Percentiles rank a stretch among this genome's conserved stretches.
These are phyloP conservation scores for Chlorella ohadii DNA, from an alignment of 139 green algal species.

Conservation along the genomic window DNA sequence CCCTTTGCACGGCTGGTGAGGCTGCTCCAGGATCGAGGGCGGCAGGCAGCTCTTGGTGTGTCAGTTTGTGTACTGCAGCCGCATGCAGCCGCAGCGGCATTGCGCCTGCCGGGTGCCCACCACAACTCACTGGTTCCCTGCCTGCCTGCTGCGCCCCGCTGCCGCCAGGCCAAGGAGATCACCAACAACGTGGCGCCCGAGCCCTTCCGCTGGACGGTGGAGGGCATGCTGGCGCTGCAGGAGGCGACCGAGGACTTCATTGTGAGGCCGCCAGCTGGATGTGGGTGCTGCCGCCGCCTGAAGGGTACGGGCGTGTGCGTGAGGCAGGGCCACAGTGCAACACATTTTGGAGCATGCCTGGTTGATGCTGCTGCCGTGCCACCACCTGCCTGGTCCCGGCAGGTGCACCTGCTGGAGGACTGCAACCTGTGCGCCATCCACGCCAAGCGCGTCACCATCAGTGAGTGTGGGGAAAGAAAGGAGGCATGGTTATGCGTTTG, in stretches of 20 bases:
- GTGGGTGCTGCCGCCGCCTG: too few relatives aligned
- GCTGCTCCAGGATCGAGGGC: not conserved
- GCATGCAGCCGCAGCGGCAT: too few relatives aligned
- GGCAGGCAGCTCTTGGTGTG: too few relatives aligned
- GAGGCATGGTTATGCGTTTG: not conserved
- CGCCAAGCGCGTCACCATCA: constrained; percentile 94
- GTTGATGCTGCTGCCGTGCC: too few relatives aligned
- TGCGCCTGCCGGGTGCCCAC: too few relatives aligned
- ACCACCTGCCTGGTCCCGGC: not conserved
- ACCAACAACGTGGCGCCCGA: constrained; percentile 91
- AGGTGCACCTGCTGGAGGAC: constrained; percentile 95
- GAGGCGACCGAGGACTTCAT: constrained; percentile 95
- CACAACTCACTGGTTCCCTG: too few relatives aligned
- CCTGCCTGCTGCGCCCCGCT: not conserved
- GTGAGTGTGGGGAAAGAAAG: constrained; percentile 32
- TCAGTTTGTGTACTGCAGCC: too few relatives aligned
- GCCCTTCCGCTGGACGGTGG: constrained; percentile 95
- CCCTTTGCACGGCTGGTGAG: constrained; percentile 80
- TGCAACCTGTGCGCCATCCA: constrained; percentile 96
- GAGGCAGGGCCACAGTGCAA: too few relatives aligned
- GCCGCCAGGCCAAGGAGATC: constrained; percentile 86
- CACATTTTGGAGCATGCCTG: too few relatives aligned
- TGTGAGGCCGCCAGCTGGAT: constrained; percentile 38
- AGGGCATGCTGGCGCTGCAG: constrained; percentile 92
- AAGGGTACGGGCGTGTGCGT: too few relatives aligned